Evolutionary conservation across 164 flowering plant species (phyloP).

Genomic region (Litsea cubeba): DNA sequence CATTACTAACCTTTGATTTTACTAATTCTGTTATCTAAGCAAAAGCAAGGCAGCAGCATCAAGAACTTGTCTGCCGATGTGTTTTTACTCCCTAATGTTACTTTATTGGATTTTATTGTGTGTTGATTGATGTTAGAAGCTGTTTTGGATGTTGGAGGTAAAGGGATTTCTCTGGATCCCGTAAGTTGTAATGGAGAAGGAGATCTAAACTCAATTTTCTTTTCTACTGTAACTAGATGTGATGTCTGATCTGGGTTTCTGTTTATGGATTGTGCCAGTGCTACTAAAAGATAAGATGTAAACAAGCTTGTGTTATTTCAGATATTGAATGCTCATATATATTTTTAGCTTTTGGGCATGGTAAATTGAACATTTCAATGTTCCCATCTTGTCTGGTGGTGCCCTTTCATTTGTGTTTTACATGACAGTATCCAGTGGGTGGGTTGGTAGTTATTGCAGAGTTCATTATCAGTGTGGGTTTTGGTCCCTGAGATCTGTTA

Average conservation of each 20-base stretch:
- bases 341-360: background rate
- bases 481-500: background rate
- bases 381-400: background rate
- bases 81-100: background rate
- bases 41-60: background rate
- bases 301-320: constrained; percentile 5
- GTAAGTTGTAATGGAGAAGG: background rate
- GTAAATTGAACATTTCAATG: constrained; percentile 6
- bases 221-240: constrained; percentile 1
- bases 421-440: background rate
- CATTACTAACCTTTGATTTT: constrained; percentile 9
- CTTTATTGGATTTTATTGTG: background rate
- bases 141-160: constrained; percentile 11
- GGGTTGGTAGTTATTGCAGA: background rate
- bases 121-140: constrained; percentile 8
- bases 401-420: background rate
- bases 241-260: constrained; percentile 5
- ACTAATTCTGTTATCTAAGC: constrained; percentile 1
- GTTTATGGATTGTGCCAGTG: constrained; percentile 5
- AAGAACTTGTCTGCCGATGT: background rate
- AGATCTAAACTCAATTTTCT: background rate
- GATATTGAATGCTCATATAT: constrained; percentile 8
- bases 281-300: constrained; percentile 5
- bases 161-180: background rate
- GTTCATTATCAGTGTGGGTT: background rate